Base-by-base conservation (phyloP, 345 rosid species). In the Abelmoschus esculentus region DNA sequence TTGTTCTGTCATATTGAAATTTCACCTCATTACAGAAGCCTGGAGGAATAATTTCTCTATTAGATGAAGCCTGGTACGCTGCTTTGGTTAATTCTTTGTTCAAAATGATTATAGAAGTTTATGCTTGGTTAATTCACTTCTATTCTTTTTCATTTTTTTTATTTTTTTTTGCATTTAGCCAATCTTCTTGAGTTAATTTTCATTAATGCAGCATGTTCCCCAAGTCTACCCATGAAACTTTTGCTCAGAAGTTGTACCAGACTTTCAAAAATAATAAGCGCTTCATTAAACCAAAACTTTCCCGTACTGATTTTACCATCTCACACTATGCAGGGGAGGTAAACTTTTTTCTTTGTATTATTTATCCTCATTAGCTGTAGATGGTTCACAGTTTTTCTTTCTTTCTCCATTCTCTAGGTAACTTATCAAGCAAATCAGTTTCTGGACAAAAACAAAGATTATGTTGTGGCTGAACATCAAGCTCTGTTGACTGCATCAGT, bases 291-390 rank as follows among this genome's bases (percentile, higher is more conserved):
- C 93, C 91, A 63, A 86, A 89, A 78, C 85, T 89, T 67, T 83
- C 95, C 34, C 84, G 78, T 54, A 89, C 89, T 61, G 87, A 81
- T 61, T 89, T 89, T 80, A 86, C 91, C n/a, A 83, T 89, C 73
- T 82, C 83, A 19, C 95, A 89, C 72, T 89, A 89, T 73, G 95
- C 95, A 36, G 95, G 91, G 69, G 95, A 86, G 81, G 95, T 89
- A 75, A 1, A 5, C 29, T 2, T 50, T 22, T 29, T 26, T 50
- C 7, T 36, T 10, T n/a, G 28, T 29, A 11, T 12, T 1, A 40
- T 56, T 38, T 70, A 28, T 38, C n/a, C 61, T 29, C 29, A 18
- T 59, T 29, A 6, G 53, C 49, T 26, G 72, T 31, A 50, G 66
- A 31, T 70, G 59, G 10, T 14, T 59, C 31, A 29, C 34, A 6